A percentile compares a stretch with the other conserved stretches of the same genome.
phyloP scores from a whole-genome alignment of 805 yeast genomes.

The Candida ficus region DNA sequence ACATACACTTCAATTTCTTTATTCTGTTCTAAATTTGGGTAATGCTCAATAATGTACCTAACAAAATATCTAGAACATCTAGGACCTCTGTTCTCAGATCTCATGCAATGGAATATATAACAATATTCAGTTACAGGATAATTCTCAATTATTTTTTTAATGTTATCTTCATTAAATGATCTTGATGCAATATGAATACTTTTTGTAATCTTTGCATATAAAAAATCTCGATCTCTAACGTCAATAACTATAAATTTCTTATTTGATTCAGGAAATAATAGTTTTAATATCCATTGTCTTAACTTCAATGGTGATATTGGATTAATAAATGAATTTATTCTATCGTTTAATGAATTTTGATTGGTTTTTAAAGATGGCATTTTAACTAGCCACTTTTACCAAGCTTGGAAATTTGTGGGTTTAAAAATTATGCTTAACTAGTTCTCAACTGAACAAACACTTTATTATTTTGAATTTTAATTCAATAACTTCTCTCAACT shows the following conservation, averaged over 20 bases:
- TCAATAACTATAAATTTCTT: slow-evolving; percentile 13
- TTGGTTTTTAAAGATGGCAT: not conserved
- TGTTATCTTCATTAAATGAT: slow-evolving; percentile 1
- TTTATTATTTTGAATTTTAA: too few species aligned
- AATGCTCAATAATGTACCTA: too few species aligned
- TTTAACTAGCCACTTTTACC: too few species aligned
- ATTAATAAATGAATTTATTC: not conserved
- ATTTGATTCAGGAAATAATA: slow-evolving; percentile 2
- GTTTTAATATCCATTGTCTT: slow-evolving; percentile 5
- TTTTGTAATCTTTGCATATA: slow-evolving; percentile 10
- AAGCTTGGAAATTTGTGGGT: too few species aligned
- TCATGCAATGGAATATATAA: slow-evolving; percentile 23
- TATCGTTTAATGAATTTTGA: not conserved
- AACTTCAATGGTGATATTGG: not conserved
- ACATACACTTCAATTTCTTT: slow-evolving; percentile 14
- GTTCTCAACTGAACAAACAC: too few species aligned
- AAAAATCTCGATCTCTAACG: slow-evolving; percentile 17
- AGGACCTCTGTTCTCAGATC: slow-evolving; percentile 22
- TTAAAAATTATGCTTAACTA: too few species aligned
- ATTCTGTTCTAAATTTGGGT: too few species aligned
- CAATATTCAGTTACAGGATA: slow-evolving; percentile 3
- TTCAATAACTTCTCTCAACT: too few species aligned
- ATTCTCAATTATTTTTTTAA: slow-evolving; percentile 2
- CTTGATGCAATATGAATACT: slow-evolving; percentile 14
- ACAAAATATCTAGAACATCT: slow-evolving; percentile 12